These are phyloP conservation scores for Eremothecium gossypii DNA, from an alignment of 1,139 yeast genomes.

Conservation along the genomic window DNA sequence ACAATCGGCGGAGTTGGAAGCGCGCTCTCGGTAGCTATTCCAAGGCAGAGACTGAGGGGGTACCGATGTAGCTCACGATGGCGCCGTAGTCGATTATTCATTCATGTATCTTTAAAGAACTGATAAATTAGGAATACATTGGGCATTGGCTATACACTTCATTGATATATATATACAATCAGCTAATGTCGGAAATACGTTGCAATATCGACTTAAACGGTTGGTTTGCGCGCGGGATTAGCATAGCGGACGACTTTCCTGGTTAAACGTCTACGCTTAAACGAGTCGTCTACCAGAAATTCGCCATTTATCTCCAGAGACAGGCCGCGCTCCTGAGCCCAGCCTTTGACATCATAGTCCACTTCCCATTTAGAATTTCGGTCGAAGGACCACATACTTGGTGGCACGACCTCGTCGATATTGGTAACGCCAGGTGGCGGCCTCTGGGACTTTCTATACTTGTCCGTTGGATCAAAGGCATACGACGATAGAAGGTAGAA, in stretches of 20 bases:
- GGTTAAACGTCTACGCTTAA: conserved; percentile 47
- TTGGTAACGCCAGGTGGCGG: conserved; percentile 58
- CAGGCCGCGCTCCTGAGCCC: conserved; percentile 49
- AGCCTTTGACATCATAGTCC: conserved; percentile 44
- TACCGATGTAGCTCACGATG: conserved; percentile 32
- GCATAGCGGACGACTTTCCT: conserved; percentile 45
- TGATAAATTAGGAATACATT: too few relatives aligned
- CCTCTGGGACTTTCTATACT: conserved; percentile 45
- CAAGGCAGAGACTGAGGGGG: conserved; percentile 48
- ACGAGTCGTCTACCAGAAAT: conserved; percentile 45
- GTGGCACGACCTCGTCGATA: conserved; percentile 53
- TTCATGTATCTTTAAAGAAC: too few relatives aligned
- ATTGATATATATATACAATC: too few relatives aligned
- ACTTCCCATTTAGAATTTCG: conserved; percentile 56
- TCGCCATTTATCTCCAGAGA: conserved; percentile 39
- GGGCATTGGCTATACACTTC: too few relatives aligned
- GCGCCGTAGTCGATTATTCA: background rate
- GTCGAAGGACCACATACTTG: conserved; percentile 68
- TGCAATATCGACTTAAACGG: background rate
- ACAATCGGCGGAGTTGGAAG: conserved; percentile 50
- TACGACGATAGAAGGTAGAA: conserved; percentile 40
- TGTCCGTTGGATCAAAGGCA: conserved; percentile 46
- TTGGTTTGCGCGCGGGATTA: conserved; percentile 34
- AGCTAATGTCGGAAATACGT: too few relatives aligned
- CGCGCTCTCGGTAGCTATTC: conserved; percentile 37